Percentiles rank a stretch among this genome's conserved stretches.
phyloP scores from a whole-genome alignment of 148 eudicot species.

The Spergularia bocconei region DNA sequence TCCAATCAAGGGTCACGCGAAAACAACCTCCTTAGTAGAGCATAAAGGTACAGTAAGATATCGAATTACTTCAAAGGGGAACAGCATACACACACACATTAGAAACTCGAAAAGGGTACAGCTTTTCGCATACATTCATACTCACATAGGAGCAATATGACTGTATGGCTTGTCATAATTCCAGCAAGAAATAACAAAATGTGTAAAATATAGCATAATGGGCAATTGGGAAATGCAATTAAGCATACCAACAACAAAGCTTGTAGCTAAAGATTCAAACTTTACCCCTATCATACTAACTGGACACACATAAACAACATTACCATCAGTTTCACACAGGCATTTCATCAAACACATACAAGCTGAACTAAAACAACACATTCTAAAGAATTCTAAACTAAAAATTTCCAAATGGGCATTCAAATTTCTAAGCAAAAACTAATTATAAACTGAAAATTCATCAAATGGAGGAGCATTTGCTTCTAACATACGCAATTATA shows the following conservation, averaged over 20 bases:
- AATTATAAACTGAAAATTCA: neutral
- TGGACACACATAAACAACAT: too few relatives aligned
- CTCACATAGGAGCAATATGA: too few relatives aligned
- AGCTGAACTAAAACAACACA: slow-evolving; percentile 3
- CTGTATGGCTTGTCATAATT: neutral
- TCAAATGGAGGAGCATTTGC: neutral
- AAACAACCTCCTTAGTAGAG: too few relatives aligned
- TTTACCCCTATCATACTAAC: neutral
- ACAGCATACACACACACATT: too few relatives aligned
- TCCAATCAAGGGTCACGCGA: too few relatives aligned
- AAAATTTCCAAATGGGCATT: slow-evolving; percentile 16
- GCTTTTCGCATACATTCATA: too few relatives aligned
- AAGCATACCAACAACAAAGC: neutral
- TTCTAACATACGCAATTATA: neutral
- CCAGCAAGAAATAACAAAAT: neutral
- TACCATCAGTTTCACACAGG: neutral
- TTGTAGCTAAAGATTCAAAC: neutral
- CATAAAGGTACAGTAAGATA: too few relatives aligned
- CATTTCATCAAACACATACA: slow-evolving; percentile 20
- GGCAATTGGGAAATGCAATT: neutral
- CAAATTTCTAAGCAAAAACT: neutral
- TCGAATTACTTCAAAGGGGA: too few relatives aligned
- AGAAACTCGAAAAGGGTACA: too few relatives aligned
- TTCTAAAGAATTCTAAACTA: neutral
- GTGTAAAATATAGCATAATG: neutral